Percentiles rank a stretch among this genome's conserved stretches.
phyloP scores from a whole-genome alignment of 164 flowering plant species.

The Magnolia sinica region DNA sequence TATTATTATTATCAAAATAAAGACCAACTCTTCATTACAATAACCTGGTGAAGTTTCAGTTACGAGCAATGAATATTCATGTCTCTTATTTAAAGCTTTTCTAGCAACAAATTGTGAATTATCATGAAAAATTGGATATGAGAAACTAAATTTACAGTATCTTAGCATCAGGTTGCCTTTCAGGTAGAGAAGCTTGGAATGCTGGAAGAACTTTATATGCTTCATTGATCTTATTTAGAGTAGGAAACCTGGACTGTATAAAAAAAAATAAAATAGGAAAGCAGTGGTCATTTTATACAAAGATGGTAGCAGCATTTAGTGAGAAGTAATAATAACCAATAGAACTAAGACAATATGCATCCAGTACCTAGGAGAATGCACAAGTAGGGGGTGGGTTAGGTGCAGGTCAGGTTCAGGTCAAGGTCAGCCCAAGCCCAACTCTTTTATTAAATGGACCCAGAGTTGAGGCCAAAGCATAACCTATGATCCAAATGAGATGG shows the following conservation, averaged over 20 bases:
- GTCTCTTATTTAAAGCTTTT: background rate
- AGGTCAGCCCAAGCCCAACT: background rate
- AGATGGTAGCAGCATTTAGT: background rate
- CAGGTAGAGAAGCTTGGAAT: conserved; percentile 51
- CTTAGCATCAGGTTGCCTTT: conserved; percentile 60
- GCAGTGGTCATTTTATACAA: background rate
- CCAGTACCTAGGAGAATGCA: background rate
- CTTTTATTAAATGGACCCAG: background rate
- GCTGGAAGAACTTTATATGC: conserved; percentile 46
- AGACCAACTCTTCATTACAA: too few relatives aligned
- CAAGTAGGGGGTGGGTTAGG: background rate
- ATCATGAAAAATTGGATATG: background rate
- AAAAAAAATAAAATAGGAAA: background rate
- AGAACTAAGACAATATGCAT: background rate
- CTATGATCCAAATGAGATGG: background rate
- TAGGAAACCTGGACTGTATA: conserved; percentile 55
- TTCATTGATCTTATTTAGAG: conserved; percentile 40
- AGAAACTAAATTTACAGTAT: conserved; percentile 11
- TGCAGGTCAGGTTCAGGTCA: background rate
- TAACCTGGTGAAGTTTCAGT: too few relatives aligned
- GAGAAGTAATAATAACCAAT: background rate
- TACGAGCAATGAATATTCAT: background rate
- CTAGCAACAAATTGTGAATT: background rate
- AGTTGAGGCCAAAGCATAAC: background rate
- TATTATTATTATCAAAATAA: too few relatives aligned